Base-by-base conservation (phyloP, 176 grass and related monocot species). In the Saccharum spontaneum region DNA sequence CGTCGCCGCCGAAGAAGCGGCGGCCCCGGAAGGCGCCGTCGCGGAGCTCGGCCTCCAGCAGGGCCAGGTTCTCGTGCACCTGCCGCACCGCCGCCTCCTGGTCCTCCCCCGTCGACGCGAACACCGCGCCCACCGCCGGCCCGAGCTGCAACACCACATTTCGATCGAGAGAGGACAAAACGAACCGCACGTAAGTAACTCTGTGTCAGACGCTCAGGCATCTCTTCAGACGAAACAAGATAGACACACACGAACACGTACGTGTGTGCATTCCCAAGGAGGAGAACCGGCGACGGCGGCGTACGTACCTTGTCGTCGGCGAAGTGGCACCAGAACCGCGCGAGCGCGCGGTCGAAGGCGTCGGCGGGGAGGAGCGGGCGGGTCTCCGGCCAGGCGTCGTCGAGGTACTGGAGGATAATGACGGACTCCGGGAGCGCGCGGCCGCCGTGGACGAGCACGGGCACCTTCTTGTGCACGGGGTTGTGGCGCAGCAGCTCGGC, bases 391-490 rank as follows among this genome's bases (percentile, higher is more conserved):
- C 81, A 97, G 23, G 80, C 84, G 20, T 97, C 94, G 67, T 97
- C 94, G 43, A 97, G 79, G 76, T 97, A 97, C 48, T 97, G 91
- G 38, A 97, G 85, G 79, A 97, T 93, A 78, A 97, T 44, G 80
- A 87, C 69, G 40, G 94, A 97, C 91, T 97, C 94, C 3, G 87
- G 69, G n/a, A 96, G 85, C 15, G 94, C 73, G 77, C 81, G 84
- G 89, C 80, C 86, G 59, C 69, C 71, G 76, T 91, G 94, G 78
- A 96, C 83, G 62, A 97, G 94, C 16, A 97, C 91, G 66, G 94
- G 94, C 20, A 97, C 94, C 89, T 97, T 97, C 76, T 97, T 93
- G 91, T 97, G 80, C 57, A 97, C 79, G 26, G 94, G 94, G 81
- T 97, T 97, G 60, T 45, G 67, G 54, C 71, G 94, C 3, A 97